Evolutionary conservation across 2,329 filamentous ascomycete genomes (phyloP), one percentile per base, ranked within the genome.

Genomic region (Aspergillus alliaceus): DNA sequence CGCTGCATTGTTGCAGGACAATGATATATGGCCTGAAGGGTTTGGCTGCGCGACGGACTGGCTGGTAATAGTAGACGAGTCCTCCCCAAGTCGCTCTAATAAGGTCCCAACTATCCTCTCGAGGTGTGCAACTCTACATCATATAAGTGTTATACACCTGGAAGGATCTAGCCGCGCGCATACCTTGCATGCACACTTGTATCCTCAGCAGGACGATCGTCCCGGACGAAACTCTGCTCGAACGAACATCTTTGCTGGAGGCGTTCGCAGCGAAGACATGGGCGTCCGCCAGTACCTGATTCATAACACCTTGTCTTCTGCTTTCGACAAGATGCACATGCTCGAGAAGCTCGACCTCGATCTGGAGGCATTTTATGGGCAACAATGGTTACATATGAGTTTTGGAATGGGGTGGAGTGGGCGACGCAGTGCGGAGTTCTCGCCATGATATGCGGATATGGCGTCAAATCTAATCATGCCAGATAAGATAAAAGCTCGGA

Each of bases 291-390:
- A 42, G 58, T 58, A 11, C 64, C 61, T 3, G 74, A 69, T 54
- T 72, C 70, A 57, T 77, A 77, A 52, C 75, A 77, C 56, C 75
- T 64, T n/a, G 75, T 77, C 64, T 78, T 77, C 32, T 74, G 71
- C 59, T 75, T 77, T 20, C 74, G 66, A 60, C 75, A 78, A 22
- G 68, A 66, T 9, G 61, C 59, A 49, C 75, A 77, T n/a, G 75
- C 73, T 58, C 70, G 69, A 24, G 67, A 68, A 50, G 67, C 67
- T 37, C 67, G 51, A n/a, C 56, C 57, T 49, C 59, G 40, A 34
- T 54, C 47, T 32, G 59, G 51, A 20, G 56, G 60, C 56, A 58
- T 58, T 15, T 12, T 24, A 7, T 18, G 20, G 2, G n/a, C 11
- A 20, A 14, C 2, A 8, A 24, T 24, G 7, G 3, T 40, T 31